Conservation (phyloP, 1,284 basidiomycete species). For the Puccinia coronata region DNA sequence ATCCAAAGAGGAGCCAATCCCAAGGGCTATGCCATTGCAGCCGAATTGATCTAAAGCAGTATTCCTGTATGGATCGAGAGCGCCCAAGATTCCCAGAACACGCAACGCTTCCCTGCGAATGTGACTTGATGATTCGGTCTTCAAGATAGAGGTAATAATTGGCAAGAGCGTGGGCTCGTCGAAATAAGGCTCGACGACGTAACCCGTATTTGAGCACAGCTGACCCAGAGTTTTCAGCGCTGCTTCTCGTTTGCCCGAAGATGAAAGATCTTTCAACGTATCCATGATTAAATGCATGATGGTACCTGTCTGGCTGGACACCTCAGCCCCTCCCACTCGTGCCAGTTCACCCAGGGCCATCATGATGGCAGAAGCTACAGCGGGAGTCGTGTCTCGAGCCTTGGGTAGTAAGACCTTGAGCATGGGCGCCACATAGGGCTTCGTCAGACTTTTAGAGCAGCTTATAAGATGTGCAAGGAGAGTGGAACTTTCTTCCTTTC, state of each 20-base stretch:
- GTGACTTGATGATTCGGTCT: conserved; percentile 70
- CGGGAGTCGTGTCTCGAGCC: conserved; percentile 78
- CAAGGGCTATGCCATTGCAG: conserved; percentile 22
- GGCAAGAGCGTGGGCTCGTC: conserved; percentile 89
- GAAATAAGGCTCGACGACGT: conserved; percentile 86
- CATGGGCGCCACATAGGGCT: conserved; percentile 96
- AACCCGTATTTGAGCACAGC: conserved; percentile 91
- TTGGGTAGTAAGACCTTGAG: conserved; percentile 85
- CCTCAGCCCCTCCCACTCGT: conserved; percentile 89
- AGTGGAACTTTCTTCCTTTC: conserved; percentile 83
- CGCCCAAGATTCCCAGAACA: conserved; percentile 93
- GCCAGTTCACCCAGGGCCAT: conserved; percentile 93
- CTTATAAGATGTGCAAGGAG: conserved; percentile 82
- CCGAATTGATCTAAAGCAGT: conserved; percentile 61
- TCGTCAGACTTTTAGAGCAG: conserved; percentile 89
- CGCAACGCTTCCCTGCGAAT: conserved; percentile 87
- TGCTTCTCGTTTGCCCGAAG: conserved; percentile 80
- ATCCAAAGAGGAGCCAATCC: conserved; percentile 32
- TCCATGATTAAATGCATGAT: conserved; percentile 88
- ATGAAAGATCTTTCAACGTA: conserved; percentile 80
- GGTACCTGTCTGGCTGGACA: conserved; percentile 76
- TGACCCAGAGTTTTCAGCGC: conserved; percentile 92
- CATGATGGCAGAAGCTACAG: conserved; percentile 88
- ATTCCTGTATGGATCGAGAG: conserved; percentile 94
- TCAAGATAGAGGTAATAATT: conserved; percentile 80